Evolutionary conservation across 805 yeast species (phyloP).

Genomic region (Brettanomyces bruxellensis): DNA sequence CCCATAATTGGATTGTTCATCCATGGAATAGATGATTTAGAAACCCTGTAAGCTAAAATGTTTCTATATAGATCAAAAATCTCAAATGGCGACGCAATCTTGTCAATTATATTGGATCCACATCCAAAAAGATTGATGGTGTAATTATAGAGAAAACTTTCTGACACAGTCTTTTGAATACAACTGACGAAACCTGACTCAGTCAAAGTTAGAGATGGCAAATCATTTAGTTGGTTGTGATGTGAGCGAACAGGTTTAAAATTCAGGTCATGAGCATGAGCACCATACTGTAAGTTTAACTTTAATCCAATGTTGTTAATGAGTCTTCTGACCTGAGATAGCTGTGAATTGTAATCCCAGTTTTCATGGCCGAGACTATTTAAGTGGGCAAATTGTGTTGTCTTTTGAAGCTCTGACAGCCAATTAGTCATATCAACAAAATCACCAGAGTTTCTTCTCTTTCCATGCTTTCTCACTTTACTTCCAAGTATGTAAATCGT

Average conservation of each 20-base stretch:
- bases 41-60: conserved; percentile 26
- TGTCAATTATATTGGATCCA: conserved; percentile 16
- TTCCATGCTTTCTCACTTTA: too few species aligned
- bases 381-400: too few species aligned
- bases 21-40: conserved; percentile 25
- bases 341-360: too few species aligned
- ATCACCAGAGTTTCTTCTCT: too few species aligned
- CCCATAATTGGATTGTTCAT: conserved; percentile 35
- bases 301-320: too few species aligned
- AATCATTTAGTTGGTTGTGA: not conserved
- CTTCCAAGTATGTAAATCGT: too few species aligned
- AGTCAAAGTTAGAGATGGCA: not conserved
- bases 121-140: conserved; percentile 28
- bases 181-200: conserved; percentile 6
- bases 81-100: conserved; percentile 33
- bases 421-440: too few species aligned
- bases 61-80: conserved; percentile 25
- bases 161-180: conserved; percentile 30
- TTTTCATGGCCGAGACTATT: too few species aligned
- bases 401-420: too few species aligned
- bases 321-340: too few species aligned
- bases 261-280: not conserved
- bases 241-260: not conserved
- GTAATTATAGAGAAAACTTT: conserved; percentile 37
- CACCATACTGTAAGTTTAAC: not conserved